These are phyloP conservation scores for Entrophospora sp. DNA, from an alignment of 192 early-diverging fungal genomes.

Conservation along the genomic window DNA sequence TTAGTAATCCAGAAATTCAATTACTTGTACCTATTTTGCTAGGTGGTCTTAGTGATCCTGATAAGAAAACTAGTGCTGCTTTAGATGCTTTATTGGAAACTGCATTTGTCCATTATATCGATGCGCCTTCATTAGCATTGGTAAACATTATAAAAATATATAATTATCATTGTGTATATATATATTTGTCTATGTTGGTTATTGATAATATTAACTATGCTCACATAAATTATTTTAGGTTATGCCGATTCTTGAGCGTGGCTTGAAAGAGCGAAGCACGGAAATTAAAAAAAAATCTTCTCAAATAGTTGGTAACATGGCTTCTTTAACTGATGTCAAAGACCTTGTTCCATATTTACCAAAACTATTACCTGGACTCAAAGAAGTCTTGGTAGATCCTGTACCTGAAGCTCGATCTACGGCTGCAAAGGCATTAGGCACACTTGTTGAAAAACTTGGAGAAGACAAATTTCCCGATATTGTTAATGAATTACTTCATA, in stretches of 20 bases:
- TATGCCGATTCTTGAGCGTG: slow-evolving; percentile 89
- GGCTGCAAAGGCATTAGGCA: slow-evolving; percentile 86
- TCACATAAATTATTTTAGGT: slow-evolving; percentile 29
- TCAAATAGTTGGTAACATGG: slow-evolving; percentile 99
- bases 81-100: slow-evolving; percentile 82
- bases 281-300: slow-evolving; percentile 91
- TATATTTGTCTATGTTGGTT: too few relatives aligned
- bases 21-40: slow-evolving; percentile 79
- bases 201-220: not conserved
- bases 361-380: slow-evolving; percentile 75
- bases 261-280: slow-evolving; percentile 79
- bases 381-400: slow-evolving; percentile 88
- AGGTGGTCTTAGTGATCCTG: slow-evolving; percentile 82
- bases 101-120: slow-evolving; percentile 97
- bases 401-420: slow-evolving; percentile 94
- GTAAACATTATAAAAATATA: slow-evolving; percentile 21
- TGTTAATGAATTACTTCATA: slow-evolving; percentile 75
- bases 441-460: slow-evolving; percentile 84
- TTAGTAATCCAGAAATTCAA: slow-evolving; percentile 97
- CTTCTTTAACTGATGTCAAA: slow-evolving; percentile 81
- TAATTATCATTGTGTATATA: too few relatives aligned
- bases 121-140: slow-evolving; percentile 89
- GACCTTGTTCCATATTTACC: slow-evolving; percentile 88
- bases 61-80: slow-evolving; percentile 72
- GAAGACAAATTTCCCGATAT: slow-evolving; percentile 90